These are phyloP conservation scores for Jamesozyma piceae DNA, from an alignment of 805 yeast species.

Conservation along the genomic window DNA sequence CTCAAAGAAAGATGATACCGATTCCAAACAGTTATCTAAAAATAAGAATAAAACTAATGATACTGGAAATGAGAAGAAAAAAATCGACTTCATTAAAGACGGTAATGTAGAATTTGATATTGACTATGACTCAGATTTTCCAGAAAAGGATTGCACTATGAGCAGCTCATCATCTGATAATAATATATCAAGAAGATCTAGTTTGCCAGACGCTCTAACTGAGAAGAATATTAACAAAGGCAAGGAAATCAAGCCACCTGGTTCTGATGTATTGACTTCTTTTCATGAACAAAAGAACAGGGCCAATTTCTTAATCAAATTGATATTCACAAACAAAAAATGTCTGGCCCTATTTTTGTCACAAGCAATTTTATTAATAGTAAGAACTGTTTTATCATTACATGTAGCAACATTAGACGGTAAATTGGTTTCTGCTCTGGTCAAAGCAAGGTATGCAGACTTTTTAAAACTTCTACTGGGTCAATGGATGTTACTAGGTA, in stretches of 20 bases:
- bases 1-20: conserved; percentile 4
- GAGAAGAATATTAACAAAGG: not conserved
- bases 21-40: conserved; percentile 4
- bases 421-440: conserved; percentile 67
- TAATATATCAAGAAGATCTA: not conserved
- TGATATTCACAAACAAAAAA: conserved; percentile 23
- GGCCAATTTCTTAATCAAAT: conserved; percentile 18
- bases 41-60: conserved; percentile 1
- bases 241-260: not conserved
- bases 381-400: conserved; percentile 65
- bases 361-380: conserved; percentile 52
- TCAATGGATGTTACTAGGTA: conserved; percentile 75
- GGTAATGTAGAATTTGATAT: conserved; percentile 7
- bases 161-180: not conserved
- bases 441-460: conserved; percentile 54
- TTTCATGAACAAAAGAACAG: conserved; percentile 1
- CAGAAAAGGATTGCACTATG: conserved; percentile 5
- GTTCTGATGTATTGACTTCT: not conserved
- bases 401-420: conserved; percentile 86
- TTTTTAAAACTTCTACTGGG: conserved; percentile 52
- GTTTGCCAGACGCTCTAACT: not conserved
- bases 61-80: conserved; percentile 1
- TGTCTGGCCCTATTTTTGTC: conserved; percentile 31
- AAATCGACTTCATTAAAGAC: conserved; percentile 3
- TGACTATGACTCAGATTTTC: conserved; percentile 3